A percentile compares a stretch with the other conserved stretches of the same genome.
Evolutionary conservation across 2,329 filamentous ascomycete species (phyloP).

Genomic region (Allantophomopsis lycopodina): DNA sequence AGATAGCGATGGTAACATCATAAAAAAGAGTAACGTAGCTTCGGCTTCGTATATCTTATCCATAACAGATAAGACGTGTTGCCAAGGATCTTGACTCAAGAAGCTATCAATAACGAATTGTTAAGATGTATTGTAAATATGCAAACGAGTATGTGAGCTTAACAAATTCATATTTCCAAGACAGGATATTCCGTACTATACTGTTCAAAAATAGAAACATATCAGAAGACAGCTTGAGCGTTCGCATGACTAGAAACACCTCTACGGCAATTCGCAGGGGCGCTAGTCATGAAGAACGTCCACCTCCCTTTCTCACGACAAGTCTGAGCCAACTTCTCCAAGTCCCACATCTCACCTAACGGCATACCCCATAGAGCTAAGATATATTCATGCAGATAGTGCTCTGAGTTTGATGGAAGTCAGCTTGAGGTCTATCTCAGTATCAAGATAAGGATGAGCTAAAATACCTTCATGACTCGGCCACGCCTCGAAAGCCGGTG

Average conservation of each 20-base stretch:
- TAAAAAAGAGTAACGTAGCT: too few species aligned
- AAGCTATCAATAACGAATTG: too few species aligned
- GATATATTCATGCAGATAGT: conserved; percentile 17
- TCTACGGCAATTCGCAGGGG: conserved; percentile 27
- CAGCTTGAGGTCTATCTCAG: too few species aligned
- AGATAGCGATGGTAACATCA: too few species aligned
- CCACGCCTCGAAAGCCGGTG: conserved; percentile 25
- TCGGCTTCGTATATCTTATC: too few species aligned
- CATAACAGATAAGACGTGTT: too few species aligned
- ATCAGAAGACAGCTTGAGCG: conserved; percentile 27
- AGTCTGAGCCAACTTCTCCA: conserved; percentile 15
- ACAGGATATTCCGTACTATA: neutral
- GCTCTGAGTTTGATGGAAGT: conserved; percentile 3
- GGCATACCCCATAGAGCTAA: conserved; percentile 18
- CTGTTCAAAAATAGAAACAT: neutral
- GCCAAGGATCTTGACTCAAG: too few species aligned
- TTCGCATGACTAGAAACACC: conserved; percentile 33
- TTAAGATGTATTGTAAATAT: too few species aligned
- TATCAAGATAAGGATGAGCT: neutral
- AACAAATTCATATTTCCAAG: too few species aligned
- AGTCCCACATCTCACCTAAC: conserved; percentile 18
- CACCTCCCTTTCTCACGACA: conserved; percentile 16
- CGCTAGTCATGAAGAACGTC: conserved; percentile 18
- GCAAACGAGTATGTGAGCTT: too few species aligned
- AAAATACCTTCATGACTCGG: conserved; percentile 7